These are phyloP conservation scores for Penicillium canariense DNA, from an alignment of 495 filamentous ascomycete genomes.

Conservation along the genomic window DNA sequence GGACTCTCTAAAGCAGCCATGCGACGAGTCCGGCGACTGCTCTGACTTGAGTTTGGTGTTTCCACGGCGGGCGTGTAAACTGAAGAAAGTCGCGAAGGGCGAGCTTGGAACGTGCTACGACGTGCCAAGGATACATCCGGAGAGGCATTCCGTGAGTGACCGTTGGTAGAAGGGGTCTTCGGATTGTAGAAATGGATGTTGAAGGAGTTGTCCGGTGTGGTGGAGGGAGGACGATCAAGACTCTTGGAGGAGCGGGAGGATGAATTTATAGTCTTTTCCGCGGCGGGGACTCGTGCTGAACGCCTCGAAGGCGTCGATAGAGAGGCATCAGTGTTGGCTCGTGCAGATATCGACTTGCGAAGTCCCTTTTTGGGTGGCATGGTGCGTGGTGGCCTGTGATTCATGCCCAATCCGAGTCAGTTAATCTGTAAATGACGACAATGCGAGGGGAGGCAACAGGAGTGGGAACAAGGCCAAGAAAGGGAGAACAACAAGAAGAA, in stretches of 20 bases:
- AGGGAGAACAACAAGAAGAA: neutral
- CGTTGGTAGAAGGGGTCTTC: constrained; percentile 5
- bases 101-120: constrained; percentile 21
- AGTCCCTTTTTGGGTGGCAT: constrained; percentile 27
- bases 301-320: constrained; percentile 21
- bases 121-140: constrained; percentile 15
- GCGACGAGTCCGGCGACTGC: constrained; percentile 19
- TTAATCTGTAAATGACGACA: constrained; percentile 3
- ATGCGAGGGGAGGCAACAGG: constrained; percentile 2
- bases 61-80: constrained; percentile 25
- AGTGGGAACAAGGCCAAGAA: neutral
- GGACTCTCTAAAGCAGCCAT: constrained; percentile 16
- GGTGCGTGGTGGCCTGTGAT: constrained; percentile 14
- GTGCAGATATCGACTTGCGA: constrained; percentile 24
- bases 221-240: constrained; percentile 4
- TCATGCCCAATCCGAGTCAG: neutral
- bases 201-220: constrained; percentile 12
- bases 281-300: constrained; percentile 17
- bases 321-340: constrained; percentile 11
- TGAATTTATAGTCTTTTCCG: constrained; percentile 4
- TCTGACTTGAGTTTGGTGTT: constrained; percentile 7
- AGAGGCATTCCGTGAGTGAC: neutral
- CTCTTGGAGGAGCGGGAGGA: constrained; percentile 6
- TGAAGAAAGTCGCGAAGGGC: constrained; percentile 26
- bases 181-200: constrained; percentile 17